Evolutionary conservation across 306 rosid species (phyloP).

Genomic region (Prinsepia uniflora): DNA sequence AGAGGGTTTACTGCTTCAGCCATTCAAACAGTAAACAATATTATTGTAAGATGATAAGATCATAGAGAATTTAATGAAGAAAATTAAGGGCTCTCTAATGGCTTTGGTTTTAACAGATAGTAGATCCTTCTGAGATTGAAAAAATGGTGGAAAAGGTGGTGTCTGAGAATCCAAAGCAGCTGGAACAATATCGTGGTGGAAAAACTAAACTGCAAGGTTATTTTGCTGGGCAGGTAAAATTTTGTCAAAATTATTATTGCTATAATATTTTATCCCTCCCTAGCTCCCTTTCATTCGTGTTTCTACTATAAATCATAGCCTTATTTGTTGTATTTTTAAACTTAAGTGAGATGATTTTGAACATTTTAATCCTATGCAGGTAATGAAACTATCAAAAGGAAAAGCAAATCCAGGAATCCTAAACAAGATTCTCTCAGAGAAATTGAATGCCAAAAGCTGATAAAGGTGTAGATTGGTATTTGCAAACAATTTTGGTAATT

Average conservation of each 20-base stretch:
- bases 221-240: conserved; percentile 87
- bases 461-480: conserved; percentile 10
- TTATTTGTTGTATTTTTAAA: neutral
- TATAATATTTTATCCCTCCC: neutral
- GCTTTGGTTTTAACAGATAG: conserved; percentile 53
- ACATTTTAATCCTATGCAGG: conserved; percentile 34
- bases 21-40: neutral
- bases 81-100: conserved; percentile 8
- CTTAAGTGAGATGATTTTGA: conserved; percentile 11
- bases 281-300: conserved; percentile 1
- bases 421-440: conserved; percentile 80
- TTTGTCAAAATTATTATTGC: neutral
- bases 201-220: conserved; percentile 80
- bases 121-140: conserved; percentile 77
- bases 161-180: conserved; percentile 83
- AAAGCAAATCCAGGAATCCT: conserved; percentile 89
- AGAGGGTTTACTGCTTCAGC: neutral
- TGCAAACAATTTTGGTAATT: neutral
- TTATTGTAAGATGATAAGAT: neutral
- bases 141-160: conserved; percentile 73
- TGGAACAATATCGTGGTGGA: conserved; percentile 81
- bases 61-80: neutral
- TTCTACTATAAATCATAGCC: neutral
- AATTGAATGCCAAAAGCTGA: conserved; percentile 69
- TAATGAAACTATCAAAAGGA: conserved; percentile 89